These are phyloP conservation scores for Dactylellina leptospora DNA, from an alignment of 2,329 filamentous ascomycete species.

Conservation along the genomic window DNA sequence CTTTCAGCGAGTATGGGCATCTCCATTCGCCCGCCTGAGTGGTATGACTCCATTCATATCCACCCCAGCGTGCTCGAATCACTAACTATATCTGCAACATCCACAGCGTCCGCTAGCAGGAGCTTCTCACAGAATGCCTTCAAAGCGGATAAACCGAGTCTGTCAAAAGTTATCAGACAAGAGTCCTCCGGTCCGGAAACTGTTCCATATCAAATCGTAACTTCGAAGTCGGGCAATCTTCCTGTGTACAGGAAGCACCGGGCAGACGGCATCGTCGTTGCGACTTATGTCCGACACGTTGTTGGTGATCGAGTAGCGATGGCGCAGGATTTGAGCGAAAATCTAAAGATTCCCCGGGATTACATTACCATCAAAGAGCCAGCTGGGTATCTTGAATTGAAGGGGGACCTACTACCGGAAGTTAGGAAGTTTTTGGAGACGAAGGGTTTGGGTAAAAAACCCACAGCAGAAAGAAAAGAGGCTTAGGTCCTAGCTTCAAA, in stretches of 20 bases:
- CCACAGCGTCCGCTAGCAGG: background rate
- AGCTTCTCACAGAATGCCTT: background rate
- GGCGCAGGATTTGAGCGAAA: slow-evolving; percentile 15
- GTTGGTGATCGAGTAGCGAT: slow-evolving; percentile 26
- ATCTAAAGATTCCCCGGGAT: slow-evolving; percentile 6
- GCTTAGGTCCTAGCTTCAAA: no score
- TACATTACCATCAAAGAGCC: slow-evolving; percentile 4
- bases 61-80: no score
- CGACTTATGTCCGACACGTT: slow-evolving; percentile 15
- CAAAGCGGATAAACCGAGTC: background rate
- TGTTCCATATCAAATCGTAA: slow-evolving; percentile 32
- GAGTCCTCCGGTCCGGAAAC: no score
- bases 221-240: slow-evolving; percentile 17
- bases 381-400: slow-evolving; percentile 3
- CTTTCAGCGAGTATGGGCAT: slow-evolving; percentile 23
- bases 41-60: slow-evolving; percentile 16
- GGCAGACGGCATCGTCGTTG: background rate
- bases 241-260: slow-evolving; percentile 20
- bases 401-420: no score
- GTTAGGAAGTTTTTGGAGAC: background rate
- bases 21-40: slow-evolving; percentile 24
- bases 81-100: background rate
- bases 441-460: no score
- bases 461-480: no score
- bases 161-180: no score